Evolutionary conservation across 129 eudicot genomes (phyloP), one percentile per base, ranked within the genome.

Genomic region (Kitagawia praeruptora): DNA sequence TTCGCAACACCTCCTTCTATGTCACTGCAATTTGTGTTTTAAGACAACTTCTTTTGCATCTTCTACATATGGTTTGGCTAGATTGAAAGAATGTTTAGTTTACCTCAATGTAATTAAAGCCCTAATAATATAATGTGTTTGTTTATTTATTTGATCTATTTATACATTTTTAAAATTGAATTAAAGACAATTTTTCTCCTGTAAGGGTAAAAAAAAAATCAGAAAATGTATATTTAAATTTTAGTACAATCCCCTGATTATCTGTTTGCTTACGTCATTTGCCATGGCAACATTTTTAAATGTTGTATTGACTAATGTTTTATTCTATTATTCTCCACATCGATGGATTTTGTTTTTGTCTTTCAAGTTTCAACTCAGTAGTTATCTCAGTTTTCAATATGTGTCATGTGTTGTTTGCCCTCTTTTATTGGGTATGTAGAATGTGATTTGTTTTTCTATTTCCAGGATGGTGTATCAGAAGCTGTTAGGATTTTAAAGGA

Each of bases 401-500:
- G 6, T 48, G 46, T 15, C 39, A 11, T 47, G 38, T 16, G 0
- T 12, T 53, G 23, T 77, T 21, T 64, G 4, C 13, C 19, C 14
- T 41, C 48, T 23, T 19, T 23, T n/a, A 19, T 54, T 23, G 31
- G 14, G 31, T 54, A 56, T 58, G 31, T 23, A 23, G 34, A 11
- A 10, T 34, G 44, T 19, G 39, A 73, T 38, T 16, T 38, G 23
- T 38, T 67, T 67, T 84, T 51, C 79, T 12, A 31, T 69, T 79
- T 80, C 54, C 88, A 91, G 96, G 93, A 91, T 86, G 96, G 98
- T 34, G 88, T 94, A 53, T 63, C 77, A 19, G 90, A 85, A 90
- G 97, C 97, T 25, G 86, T 91, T 70, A 78, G 74, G 78, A 82
- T 83, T 46, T 74, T 94, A 73, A 91, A 83, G 84, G 88, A 89